Conservation (phyloP, 2,329 filamentous ascomycete species). For the Aspergillus novoparasiticus region DNA sequence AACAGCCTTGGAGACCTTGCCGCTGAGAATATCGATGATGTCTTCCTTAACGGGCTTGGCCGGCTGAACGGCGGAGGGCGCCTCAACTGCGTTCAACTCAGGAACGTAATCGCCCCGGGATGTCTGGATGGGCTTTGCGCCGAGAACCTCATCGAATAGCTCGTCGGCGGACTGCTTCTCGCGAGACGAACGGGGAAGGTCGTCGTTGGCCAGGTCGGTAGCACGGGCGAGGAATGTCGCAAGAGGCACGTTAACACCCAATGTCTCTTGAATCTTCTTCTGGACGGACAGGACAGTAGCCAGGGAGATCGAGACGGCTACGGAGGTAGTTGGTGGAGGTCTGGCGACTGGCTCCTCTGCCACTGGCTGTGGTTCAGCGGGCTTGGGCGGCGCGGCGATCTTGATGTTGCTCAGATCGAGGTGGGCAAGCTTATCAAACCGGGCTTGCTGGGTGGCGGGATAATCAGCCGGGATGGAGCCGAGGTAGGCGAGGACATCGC, state of each 20-base stretch:
- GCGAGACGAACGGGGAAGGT: constrained; percentile 69
- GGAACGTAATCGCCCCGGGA: constrained; percentile 70
- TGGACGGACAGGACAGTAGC: constrained; percentile 78
- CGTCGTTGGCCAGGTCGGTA: constrained; percentile 82
- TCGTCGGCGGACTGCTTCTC: constrained; percentile 73
- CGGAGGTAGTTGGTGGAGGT: constrained; percentile 35
- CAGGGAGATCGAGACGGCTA: constrained; percentile 78
- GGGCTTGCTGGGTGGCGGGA: constrained; percentile 69
- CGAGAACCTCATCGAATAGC: constrained; percentile 87
- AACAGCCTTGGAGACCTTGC: constrained; percentile 40
- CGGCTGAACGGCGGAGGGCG: constrained; percentile 32
- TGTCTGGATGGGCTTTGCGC: constrained; percentile 48
- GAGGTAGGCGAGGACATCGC: constrained; percentile 88
- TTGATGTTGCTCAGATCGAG: constrained; percentile 97
- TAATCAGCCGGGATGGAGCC: constrained; percentile 74
- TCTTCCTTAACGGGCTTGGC: constrained; percentile 61
- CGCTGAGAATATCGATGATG: constrained; percentile 79
- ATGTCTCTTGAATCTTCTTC: constrained; percentile 72
- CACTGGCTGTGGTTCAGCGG: constrained; percentile 36
- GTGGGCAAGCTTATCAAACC: constrained; percentile 74
- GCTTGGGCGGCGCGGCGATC: constrained; percentile 56
- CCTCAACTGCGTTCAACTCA: constrained; percentile 62
- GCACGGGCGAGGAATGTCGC: constrained; percentile 86
- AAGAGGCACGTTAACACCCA: constrained; percentile 80
- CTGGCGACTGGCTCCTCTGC: constrained; percentile 29